Evolutionary conservation across 129 eudicot genomes (phyloP).

Genomic region (Pseudognaphalium luteoalbum): DNA sequence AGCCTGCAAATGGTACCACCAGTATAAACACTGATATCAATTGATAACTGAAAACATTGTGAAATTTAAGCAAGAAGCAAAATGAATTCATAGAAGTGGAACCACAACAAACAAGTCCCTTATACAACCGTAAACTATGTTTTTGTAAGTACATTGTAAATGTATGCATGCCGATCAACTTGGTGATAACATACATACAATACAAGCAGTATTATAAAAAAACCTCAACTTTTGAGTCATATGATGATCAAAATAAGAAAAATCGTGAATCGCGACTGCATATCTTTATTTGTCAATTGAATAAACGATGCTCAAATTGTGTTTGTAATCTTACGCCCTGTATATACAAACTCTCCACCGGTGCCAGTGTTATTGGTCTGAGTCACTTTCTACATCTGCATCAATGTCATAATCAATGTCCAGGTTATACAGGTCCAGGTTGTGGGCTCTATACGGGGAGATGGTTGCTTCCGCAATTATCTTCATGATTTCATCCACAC

Average conservation of each 20-base stretch:
- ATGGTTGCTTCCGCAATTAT: slow-evolving; percentile 83
- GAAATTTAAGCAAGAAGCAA: background rate
- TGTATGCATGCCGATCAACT: background rate
- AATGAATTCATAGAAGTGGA: background rate
- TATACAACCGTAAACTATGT: background rate
- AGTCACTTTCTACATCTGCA: slow-evolving; percentile 75
- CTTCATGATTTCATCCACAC: slow-evolving; percentile 85
- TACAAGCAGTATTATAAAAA: background rate
- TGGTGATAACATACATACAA: background rate
- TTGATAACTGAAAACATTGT: background rate
- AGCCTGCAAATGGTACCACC: too few relatives aligned
- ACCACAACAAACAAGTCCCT: slow-evolving; percentile 16
- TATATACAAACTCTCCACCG: slow-evolving; percentile 42
- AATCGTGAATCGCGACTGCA: slow-evolving; percentile 2
- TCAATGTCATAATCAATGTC: slow-evolving; percentile 92
- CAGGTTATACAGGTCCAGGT: slow-evolving; percentile 58
- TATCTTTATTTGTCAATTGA: background rate
- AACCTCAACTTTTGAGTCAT: background rate
- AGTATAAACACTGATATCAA: background rate
- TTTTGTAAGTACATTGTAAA: background rate
- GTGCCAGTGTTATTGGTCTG: slow-evolving; percentile 72
- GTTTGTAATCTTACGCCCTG: background rate
- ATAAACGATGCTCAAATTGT: slow-evolving; percentile 6
- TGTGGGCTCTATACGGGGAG: slow-evolving; percentile 59
- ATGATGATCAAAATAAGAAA: background rate